phyloP scores from a whole-genome alignment of 2,329 filamentous ascomycete genomes.

The Aureobasidium mangrovei region DNA sequence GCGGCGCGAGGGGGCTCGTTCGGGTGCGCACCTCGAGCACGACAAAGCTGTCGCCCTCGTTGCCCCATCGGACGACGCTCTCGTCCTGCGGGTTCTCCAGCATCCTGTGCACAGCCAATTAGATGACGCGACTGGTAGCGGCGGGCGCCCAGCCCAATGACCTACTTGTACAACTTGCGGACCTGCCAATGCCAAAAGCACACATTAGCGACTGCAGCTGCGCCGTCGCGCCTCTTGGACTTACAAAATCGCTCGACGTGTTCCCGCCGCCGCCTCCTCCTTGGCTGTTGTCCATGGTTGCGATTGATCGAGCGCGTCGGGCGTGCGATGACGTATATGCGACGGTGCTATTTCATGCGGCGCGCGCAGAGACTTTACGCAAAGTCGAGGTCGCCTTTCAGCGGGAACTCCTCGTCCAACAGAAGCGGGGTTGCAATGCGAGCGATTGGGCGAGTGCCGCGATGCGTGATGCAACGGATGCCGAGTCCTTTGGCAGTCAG shows the following conservation, averaged over 20 bases:
- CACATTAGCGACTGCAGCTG: conserved; percentile 1
- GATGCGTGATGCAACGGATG: conserved; percentile 2
- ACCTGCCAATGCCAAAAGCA: conserved; percentile 50
- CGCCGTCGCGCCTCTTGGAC: conserved; percentile 32
- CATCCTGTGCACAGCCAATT: conserved; percentile 56
- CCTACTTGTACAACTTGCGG: conserved; percentile 96
- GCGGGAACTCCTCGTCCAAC: background rate
- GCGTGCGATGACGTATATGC: conserved; percentile 4
- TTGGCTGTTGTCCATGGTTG: conserved; percentile 31
- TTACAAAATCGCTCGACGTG: conserved; percentile 92
- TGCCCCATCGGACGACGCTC: conserved; percentile 89
- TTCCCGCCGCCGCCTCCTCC: conserved; percentile 46
- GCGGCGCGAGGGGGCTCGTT: conserved; percentile 5
- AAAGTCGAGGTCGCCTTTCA: background rate
- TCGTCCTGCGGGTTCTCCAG: conserved; percentile 89
- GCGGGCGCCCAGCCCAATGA: conserved; percentile 16
- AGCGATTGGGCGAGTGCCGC: background rate
- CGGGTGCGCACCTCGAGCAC: conserved; percentile 69
- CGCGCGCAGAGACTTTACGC: conserved; percentile 1
- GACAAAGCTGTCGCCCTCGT: conserved; percentile 90
- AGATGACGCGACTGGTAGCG: background rate
- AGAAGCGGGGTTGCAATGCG: conserved; percentile 2
- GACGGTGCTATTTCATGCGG: background rate
- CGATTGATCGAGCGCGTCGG: conserved; percentile 12
- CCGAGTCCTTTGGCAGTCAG: background rate